phyloP scores from a whole-genome alignment of 768 basidiomycete species.

The Psilocybe cubensis region DNA sequence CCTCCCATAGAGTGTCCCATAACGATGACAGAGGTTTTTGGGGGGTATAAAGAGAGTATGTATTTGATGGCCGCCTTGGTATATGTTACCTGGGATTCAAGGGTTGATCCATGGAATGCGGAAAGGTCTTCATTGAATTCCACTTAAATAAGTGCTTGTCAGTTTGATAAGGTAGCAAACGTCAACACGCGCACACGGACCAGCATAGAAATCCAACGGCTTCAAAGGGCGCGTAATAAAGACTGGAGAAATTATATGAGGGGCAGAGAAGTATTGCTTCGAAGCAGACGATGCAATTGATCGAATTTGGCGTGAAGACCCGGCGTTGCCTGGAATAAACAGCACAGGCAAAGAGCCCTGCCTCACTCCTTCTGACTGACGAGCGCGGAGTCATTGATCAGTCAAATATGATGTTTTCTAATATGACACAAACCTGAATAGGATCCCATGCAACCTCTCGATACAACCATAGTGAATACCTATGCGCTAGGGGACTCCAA shows the following conservation, averaged over 20 bases:
- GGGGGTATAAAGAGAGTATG: conserved; percentile 78
- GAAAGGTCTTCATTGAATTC: conserved; percentile 98
- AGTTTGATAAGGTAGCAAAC: background rate
- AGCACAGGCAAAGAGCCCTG: conserved; percentile 78
- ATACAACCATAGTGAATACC: conserved; percentile 91
- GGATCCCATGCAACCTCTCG: conserved; percentile 87
- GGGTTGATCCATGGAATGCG: conserved; percentile 90
- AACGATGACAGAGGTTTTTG: conserved; percentile 66
- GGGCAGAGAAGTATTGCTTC: conserved; percentile 75
- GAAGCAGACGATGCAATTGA: conserved; percentile 93
- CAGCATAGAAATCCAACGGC: conserved; percentile 85
- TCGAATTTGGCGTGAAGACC: conserved; percentile 91
- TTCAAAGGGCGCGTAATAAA: conserved; percentile 53
- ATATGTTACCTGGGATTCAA: conserved; percentile 82
- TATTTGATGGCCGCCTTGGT: conserved; percentile 71
- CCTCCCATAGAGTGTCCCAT: conserved; percentile 99
- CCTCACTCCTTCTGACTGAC: conserved; percentile 17
- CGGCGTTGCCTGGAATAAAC: conserved; percentile 97
- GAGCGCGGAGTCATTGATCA: background rate
- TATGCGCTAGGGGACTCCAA: conserved; percentile 71
- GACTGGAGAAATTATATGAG: conserved; percentile 53
- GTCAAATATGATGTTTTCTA: background rate
- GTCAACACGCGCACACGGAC: conserved; percentile 38
- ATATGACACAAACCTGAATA: conserved; percentile 46
- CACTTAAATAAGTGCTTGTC: conserved; percentile 45